Evolutionary conservation across 106 monocot species (phyloP).

Genomic region (Allium sativum): DNA sequence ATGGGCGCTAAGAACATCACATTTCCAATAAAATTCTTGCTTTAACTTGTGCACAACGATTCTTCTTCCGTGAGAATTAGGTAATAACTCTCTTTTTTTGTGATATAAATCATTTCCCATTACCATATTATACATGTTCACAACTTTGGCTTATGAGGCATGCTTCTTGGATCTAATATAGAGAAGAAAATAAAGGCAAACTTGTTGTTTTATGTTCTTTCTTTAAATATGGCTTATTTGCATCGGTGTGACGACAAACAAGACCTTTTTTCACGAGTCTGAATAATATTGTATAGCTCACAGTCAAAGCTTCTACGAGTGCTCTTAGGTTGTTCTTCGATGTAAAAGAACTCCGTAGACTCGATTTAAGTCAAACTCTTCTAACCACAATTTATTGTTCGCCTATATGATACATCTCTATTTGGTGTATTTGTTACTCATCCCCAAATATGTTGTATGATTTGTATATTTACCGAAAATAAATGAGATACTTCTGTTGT

Average conservation of each 20-base stretch:
- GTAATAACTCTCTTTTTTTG: neutral
- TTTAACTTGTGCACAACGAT: neutral
- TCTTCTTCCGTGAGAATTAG: neutral
- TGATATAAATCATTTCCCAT: neutral
- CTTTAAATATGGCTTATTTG: constrained; percentile 1
- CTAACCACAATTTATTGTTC: neutral
- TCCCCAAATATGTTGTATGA: neutral
- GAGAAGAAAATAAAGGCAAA: neutral
- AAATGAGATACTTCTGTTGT: neutral
- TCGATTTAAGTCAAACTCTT: neutral
- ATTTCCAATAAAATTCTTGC: neutral
- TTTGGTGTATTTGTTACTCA: neutral
- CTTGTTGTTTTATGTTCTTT: neutral
- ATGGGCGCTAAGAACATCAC: neutral
- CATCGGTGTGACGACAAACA: neutral
- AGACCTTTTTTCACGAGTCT: neutral
- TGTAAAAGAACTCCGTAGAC: neutral
- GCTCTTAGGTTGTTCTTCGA: neutral
- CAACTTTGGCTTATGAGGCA: neutral
- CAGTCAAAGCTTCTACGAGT: neutral
- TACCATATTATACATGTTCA: neutral
- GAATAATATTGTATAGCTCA: too few relatives aligned
- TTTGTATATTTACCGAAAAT: neutral
- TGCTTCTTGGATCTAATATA: neutral
- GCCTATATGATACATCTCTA: neutral